phyloP scores from a whole-genome alignment of 129 eudicot genomes.

The Sambucus nigra region DNA sequence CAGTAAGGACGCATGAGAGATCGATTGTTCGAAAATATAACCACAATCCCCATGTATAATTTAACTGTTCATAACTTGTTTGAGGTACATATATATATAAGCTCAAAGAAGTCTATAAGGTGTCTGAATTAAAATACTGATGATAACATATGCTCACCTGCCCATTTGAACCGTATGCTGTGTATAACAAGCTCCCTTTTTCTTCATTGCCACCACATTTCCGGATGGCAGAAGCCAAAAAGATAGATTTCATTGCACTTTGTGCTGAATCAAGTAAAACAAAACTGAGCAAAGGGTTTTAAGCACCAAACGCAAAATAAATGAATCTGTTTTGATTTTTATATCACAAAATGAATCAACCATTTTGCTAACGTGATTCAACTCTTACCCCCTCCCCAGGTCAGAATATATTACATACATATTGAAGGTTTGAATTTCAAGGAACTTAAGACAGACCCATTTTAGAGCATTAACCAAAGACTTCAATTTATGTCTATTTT shows the following conservation, averaged over 20 bases:
- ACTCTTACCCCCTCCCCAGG: no score
- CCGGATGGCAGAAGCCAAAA: constrained; percentile 83
- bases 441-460: no score
- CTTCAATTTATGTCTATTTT: no score
- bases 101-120: no score
- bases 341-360: not conserved
- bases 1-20: no score
- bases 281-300: constrained; percentile 3
- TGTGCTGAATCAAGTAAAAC: constrained; percentile 49
- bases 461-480: no score
- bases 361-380: not conserved
- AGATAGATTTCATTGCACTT: constrained; percentile 68
- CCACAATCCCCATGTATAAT: no score
- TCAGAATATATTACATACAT: no score
- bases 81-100: no score
- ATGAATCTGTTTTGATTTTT: not conserved
- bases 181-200: constrained; percentile 64
- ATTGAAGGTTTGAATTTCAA: no score
- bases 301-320: not conserved
- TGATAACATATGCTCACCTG: constrained; percentile 44
- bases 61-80: not conserved
- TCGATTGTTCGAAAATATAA: no score
- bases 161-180: constrained; percentile 77
- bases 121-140: no score
- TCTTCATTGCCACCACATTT: constrained; percentile 99